phyloP scores from a whole-genome alignment of 2,329 filamentous ascomycete species.

The Sphaerulina vaccinii region DNA sequence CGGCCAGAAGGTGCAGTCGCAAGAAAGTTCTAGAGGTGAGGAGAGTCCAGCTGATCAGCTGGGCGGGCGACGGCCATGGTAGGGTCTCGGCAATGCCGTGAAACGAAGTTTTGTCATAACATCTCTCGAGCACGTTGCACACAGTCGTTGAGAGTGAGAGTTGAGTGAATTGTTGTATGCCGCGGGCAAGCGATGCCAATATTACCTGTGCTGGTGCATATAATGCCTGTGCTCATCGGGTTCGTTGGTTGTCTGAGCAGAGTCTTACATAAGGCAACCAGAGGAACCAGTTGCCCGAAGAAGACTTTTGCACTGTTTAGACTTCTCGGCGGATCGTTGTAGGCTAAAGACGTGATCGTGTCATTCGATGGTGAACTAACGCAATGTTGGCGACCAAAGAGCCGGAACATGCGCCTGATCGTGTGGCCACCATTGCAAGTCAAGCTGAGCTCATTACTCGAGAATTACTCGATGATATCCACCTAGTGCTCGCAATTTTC shows the following conservation, averaged over 20 bases:
- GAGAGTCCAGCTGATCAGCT: too few relatives aligned
- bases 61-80: too few relatives aligned
- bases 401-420: not conserved
- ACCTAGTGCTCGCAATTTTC: not conserved
- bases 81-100: not conserved
- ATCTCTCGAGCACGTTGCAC: too few relatives aligned
- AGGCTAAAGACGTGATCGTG: slow-evolving; percentile 6
- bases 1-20: too few relatives aligned
- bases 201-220: not conserved
- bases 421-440: not conserved
- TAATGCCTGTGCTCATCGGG: too few relatives aligned
- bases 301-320: not conserved
- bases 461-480: slow-evolving; percentile 17
- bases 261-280: not conserved
- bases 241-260: not conserved
- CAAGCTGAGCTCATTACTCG: slow-evolving; percentile 10
- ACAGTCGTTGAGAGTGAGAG: not conserved
- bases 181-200: not conserved
- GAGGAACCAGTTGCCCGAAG: not conserved
- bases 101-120: not conserved
- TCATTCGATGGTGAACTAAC: not conserved
- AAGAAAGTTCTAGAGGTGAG: too few relatives aligned
- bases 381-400: too few relatives aligned
- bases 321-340: not conserved
- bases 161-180: not conserved